Conservation (phyloP, 2,329 filamentous ascomycete species). For the Alternaria postmessia region DNA sequence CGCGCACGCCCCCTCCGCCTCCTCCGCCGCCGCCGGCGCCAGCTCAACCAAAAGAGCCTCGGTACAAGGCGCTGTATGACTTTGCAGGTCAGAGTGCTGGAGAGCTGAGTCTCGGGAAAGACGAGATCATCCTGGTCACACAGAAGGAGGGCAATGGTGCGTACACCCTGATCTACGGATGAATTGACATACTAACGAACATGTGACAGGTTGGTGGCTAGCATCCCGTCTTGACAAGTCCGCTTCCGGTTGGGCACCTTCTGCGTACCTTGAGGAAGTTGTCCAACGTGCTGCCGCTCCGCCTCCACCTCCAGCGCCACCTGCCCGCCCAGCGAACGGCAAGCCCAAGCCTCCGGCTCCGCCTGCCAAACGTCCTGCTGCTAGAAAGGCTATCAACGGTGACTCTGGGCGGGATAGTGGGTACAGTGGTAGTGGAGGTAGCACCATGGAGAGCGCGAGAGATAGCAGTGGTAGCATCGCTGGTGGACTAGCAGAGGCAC, state of each 20-base stretch:
- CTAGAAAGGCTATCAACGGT: constrained; percentile 71
- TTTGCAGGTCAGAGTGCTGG: constrained; percentile 86
- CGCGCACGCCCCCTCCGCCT: constrained; percentile 56
- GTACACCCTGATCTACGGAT: constrained; percentile 39
- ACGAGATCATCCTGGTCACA: constrained; percentile 86
- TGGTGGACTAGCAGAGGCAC: constrained; percentile 60
- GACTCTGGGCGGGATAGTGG: constrained; percentile 71
- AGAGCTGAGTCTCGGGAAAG: constrained; percentile 80
- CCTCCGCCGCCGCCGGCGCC: constrained; percentile 69
- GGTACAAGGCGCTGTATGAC: constrained; percentile 90
- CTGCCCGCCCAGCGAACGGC: constrained; percentile 68
- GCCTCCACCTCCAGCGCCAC: constrained; percentile 55
- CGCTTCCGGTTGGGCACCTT: constrained; percentile 91
- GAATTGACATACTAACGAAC: constrained; percentile 25
- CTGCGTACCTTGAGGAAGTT: constrained; percentile 89
- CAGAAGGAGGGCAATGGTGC: constrained; percentile 95
- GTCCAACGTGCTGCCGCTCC: constrained; percentile 64
- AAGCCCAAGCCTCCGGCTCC: constrained; percentile 80
- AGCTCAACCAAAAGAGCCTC: constrained; percentile 71
- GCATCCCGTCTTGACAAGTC: constrained; percentile 74
- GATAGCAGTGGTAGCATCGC: constrained; percentile 56
- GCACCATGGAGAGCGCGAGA: constrained; percentile 48
- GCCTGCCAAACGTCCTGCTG: constrained; percentile 79
- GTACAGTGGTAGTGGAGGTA: constrained; percentile 54
- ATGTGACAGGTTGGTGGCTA: constrained; percentile 85